A percentile compares a stretch with the other conserved stretches of the same genome.
These are phyloP conservation scores for Lactarius akahatsu DNA, from an alignment of 768 basidiomycete genomes.

Conservation along the genomic window DNA sequence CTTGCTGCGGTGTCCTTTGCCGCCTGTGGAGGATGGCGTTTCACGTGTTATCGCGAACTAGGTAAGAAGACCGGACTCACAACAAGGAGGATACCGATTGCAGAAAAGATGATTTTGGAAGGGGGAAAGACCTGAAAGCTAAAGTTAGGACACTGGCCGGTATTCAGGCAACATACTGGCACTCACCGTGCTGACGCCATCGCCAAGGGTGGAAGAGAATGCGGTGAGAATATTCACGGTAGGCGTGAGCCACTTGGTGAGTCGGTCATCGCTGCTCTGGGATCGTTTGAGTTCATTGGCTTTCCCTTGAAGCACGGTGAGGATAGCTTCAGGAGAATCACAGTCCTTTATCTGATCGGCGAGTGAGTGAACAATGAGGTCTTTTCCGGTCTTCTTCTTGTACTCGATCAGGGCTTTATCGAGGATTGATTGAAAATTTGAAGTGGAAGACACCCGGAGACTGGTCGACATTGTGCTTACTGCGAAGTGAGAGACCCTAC, in stretches of 20 bases:
- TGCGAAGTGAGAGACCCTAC: no score
- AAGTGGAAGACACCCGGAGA: neutral
- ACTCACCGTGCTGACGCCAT: neutral
- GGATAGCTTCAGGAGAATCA: constrained; percentile 1
- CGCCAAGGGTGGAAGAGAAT: neutral
- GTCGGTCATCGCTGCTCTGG: neutral
- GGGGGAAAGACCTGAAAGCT: no score
- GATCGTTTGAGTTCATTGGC: neutral
- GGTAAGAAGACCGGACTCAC: no score
- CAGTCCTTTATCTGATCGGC: neutral
- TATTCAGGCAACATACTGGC: neutral
- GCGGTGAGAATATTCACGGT: neutral
- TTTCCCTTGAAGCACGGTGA: neutral
- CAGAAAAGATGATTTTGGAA: no score
- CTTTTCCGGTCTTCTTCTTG: neutral
- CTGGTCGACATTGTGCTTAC: neutral
- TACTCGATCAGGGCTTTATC: neutral
- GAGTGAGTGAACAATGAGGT: neutral
- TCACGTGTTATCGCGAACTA: no score
- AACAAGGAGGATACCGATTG: no score
- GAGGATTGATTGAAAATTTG: neutral
- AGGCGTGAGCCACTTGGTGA: neutral
- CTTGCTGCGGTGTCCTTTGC: no score
- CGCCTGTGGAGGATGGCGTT: no score
- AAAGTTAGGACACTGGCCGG: no score